Evolutionary conservation across 1,139 yeast genomes (phyloP), one percentile per base, ranked within the genome.

Genomic region (Yamadazyma sp.): DNA sequence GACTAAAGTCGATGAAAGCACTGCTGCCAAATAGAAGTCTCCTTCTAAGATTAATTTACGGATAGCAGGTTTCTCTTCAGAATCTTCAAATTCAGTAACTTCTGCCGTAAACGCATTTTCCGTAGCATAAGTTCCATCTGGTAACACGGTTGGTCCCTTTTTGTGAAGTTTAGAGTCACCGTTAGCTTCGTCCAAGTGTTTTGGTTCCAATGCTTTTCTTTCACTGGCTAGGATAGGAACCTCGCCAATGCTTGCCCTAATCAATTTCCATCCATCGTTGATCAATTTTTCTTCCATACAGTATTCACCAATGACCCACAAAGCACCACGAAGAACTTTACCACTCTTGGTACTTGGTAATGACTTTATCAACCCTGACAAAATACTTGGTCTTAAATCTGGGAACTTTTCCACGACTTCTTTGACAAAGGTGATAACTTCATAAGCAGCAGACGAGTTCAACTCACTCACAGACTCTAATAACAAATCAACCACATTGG

Each of bases 121-220:
- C 23, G 97, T 86, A 22, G 98, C 98, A 65, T 94, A 94, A 1
- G 99, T 94, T 51, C 99, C 99, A 65, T 94, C 99, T 15, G 98
- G 96, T 47, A 92, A 76, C 40, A 94, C 84, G 45, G 85, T 82
- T 23, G 97, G 96, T 36, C 87, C 88, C 37, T 75, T 68, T 44
- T 64, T 64, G 31, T 48, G 42, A 9, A 48, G 33, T 29, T 70
- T 62, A 12, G 48, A 47, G 23, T 46, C 43, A 8, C 62, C 70
- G 15, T 52, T 61, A 11, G 43, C 51, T 13, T 62, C 71, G n/a
- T 62, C 70, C 13, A 51, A 61, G 4, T 46, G 57, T 4, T 57
- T 62, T 10, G 63, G 71, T 21, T 73, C 70, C 46, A 43, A 55
- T 31, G 66, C 64, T 47, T 72, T 78, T 56, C 73, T 75, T 59